Evolutionary conservation across 2,329 filamentous ascomycete species (phyloP).

Genomic region (Graphiopsis chlorocephala): DNA sequence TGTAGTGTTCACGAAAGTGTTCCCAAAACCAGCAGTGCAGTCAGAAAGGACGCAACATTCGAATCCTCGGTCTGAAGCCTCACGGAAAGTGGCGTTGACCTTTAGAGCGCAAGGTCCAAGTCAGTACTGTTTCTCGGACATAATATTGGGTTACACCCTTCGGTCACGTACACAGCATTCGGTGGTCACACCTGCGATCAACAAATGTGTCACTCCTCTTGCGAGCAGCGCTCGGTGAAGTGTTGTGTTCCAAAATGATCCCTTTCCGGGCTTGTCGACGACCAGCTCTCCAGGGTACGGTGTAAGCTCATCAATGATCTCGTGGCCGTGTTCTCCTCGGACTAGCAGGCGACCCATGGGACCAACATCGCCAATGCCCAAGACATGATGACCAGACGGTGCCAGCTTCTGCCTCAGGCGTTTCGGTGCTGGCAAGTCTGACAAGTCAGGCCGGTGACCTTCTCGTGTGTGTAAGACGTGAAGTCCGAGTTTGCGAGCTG

Average conservation of each 20-base stretch:
- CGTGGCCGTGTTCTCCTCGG: constrained; percentile 57
- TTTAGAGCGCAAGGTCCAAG: too few relatives aligned
- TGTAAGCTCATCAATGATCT: constrained; percentile 54
- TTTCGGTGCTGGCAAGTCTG: constrained; percentile 56
- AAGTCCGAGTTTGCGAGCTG: constrained; percentile 15
- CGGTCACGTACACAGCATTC: constrained; percentile 55
- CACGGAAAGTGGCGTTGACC: constrained; percentile 55
- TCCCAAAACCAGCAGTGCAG: constrained; percentile 48
- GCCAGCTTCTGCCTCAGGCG: constrained; percentile 53
- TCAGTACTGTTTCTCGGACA: too few relatives aligned
- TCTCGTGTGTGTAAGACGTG: constrained; percentile 52
- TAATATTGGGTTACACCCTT: too few relatives aligned
- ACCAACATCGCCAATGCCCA: constrained; percentile 53
- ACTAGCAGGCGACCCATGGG: constrained; percentile 59
- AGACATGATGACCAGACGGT: constrained; percentile 33
- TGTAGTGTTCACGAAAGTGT: constrained; percentile 45
- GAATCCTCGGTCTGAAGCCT: constrained; percentile 56
- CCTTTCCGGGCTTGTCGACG: constrained; percentile 55
- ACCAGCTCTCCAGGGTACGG: constrained; percentile 49
- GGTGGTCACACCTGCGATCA: constrained; percentile 55
- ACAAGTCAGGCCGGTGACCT: constrained; percentile 55
- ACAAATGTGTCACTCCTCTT: constrained; percentile 52
- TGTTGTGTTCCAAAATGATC: constrained; percentile 55
- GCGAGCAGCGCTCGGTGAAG: constrained; percentile 52
- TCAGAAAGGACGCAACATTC: constrained; percentile 54